Conservation (phyloP, 192 early-diverging fungal genomes). For the Chytriomyces sp. region DNA sequence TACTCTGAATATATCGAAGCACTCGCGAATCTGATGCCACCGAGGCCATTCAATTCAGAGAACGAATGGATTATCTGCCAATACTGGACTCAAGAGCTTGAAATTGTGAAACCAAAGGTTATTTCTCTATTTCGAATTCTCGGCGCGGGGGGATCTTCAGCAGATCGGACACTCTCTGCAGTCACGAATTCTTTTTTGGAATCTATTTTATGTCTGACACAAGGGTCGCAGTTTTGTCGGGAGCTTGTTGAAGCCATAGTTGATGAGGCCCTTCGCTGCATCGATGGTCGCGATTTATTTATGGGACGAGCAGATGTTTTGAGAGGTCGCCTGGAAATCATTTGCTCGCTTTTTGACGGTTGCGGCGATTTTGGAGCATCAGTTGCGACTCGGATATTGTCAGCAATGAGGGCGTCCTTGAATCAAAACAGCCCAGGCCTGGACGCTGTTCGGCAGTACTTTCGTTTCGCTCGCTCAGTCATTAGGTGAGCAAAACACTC, state of each 20-base stretch:
- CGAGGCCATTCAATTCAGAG: not conserved
- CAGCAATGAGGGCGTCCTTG: no score
- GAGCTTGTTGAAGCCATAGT: not conserved
- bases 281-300: not conserved
- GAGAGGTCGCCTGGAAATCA: not conserved
- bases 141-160: not conserved
- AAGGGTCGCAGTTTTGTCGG: not conserved
- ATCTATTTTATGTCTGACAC: not conserved
- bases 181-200: no score
- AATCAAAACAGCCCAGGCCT: no score
- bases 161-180: no score
- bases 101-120: not conserved
- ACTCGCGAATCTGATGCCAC: not conserved
- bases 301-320: not conserved
- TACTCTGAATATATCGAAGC: not conserved
- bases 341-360: no score
- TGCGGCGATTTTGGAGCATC: no score
- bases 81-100: slow-evolving; percentile 1
- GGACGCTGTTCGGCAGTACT: no score
- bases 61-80: not conserved
- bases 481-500: no score
- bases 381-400: no score
- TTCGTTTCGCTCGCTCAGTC: no score
- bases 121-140: not conserved
- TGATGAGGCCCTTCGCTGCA: not conserved